Percentiles rank a stretch among this genome's conserved stretches.
These are phyloP conservation scores for Globisporangium radiosum DNA, from an alignment of 352 stramenopile genomes.

Conservation along the genomic window DNA sequence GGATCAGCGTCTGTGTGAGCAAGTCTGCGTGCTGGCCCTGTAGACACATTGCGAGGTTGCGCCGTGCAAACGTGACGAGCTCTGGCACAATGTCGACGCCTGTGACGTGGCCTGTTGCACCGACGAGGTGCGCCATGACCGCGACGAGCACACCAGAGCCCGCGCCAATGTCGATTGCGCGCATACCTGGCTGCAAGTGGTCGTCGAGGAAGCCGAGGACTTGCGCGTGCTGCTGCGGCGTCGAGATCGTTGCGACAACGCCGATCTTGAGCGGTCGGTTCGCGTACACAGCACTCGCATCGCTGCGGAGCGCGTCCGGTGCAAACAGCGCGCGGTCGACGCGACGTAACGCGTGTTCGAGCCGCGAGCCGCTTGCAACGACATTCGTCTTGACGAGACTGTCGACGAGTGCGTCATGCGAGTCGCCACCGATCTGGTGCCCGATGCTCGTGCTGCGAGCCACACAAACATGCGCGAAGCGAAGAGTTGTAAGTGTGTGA, in stretches of 20 bases:
- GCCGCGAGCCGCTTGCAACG: constrained; percentile 34
- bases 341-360: constrained; percentile 53
- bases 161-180: constrained; percentile 65
- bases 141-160: constrained; percentile 79
- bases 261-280: constrained; percentile 78
- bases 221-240: constrained; percentile 79
- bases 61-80: constrained; percentile 55
- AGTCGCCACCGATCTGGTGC: constrained; percentile 70
- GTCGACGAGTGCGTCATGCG: constrained; percentile 59
- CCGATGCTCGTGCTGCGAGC: constrained; percentile 65
- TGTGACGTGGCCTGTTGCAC: constrained; percentile 36
- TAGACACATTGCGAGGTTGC: constrained; percentile 51
- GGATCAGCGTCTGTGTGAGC: constrained; percentile 32
- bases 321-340: constrained; percentile 69
- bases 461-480: no score
- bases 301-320: constrained; percentile 17
- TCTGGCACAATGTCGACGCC: constrained; percentile 79
- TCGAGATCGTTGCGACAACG: constrained; percentile 78
- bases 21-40: constrained; percentile 18
- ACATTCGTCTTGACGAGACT: constrained; percentile 77
- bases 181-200: constrained; percentile 57
- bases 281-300: constrained; percentile 39
- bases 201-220: constrained; percentile 58
- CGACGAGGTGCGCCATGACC: constrained; percentile 71
- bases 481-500: no score